Percentiles rank a stretch among this genome's conserved stretches.
phyloP scores from a whole-genome alignment of 176 grass and related monocot genomes.

The Aegilops umbellulata region DNA sequence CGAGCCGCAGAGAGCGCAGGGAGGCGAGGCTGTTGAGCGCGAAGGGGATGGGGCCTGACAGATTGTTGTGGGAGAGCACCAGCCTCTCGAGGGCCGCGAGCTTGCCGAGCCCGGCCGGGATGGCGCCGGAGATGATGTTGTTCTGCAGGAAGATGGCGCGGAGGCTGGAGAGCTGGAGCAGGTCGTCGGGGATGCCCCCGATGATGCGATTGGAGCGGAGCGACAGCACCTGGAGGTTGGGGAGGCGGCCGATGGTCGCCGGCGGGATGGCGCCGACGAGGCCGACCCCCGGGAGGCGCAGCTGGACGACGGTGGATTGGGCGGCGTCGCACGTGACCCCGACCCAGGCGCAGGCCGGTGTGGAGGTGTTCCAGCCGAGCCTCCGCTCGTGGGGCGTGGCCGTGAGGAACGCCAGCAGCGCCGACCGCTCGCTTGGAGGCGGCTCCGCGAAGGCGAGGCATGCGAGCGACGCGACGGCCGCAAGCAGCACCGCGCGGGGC shows the following conservation, averaged over 20 bases:
- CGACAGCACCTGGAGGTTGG: conserved; percentile 60
- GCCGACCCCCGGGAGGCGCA: conserved; percentile 67
- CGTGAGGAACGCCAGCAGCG: conserved; percentile 69
- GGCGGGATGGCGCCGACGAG: conserved; percentile 65
- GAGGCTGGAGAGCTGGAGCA: conserved; percentile 45
- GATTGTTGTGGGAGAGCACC: conserved; percentile 66
- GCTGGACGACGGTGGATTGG: conserved; percentile 40
- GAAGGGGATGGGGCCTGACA: conserved; percentile 72
- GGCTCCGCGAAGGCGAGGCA: conserved; percentile 26
- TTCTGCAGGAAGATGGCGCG: conserved; percentile 52
- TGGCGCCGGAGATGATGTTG: conserved; percentile 54
- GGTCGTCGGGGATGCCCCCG: conserved; percentile 55
- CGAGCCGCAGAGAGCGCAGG: conserved; percentile 42
- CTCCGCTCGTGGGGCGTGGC: conserved; percentile 66
- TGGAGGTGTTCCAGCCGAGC: conserved; percentile 61
- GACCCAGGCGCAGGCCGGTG: conserved; percentile 68
- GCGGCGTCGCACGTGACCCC: conserved; percentile 63
- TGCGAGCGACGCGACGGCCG: neutral
- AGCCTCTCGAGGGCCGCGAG: conserved; percentile 48
- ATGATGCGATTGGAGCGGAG: conserved; percentile 79
- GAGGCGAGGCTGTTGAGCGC: conserved; percentile 69
- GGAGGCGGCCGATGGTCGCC: conserved; percentile 44
- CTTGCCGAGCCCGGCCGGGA: conserved; percentile 24
- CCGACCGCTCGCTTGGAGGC: conserved; percentile 52
- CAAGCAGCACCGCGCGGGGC: neutral